Evolutionary conservation across 805 yeast species (phyloP).

Genomic region (Yamadazyma olivae): DNA sequence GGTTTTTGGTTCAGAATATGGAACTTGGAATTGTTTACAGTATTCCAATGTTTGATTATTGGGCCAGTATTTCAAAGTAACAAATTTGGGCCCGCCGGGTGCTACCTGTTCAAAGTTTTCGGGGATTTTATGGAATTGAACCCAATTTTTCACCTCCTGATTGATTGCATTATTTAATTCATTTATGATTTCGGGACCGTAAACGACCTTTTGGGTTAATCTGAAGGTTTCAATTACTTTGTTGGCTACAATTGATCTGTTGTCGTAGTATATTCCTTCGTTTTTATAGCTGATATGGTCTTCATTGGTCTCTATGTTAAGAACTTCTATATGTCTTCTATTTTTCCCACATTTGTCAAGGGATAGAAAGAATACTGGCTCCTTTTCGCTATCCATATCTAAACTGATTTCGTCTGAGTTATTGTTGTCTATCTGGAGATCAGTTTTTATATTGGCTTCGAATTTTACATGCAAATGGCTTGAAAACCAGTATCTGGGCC

Average conservation of each 20-base stretch:
- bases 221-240: constrained; percentile 26
- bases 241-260: constrained; percentile 32
- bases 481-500: constrained; percentile 78
- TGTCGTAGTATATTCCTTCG: constrained; percentile 22
- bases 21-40: constrained; percentile 21
- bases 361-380: constrained; percentile 59
- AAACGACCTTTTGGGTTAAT: neutral
- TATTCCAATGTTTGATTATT: constrained; percentile 36
- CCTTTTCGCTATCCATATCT: constrained; percentile 16
- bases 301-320: constrained; percentile 33
- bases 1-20: neutral
- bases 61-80: constrained; percentile 27
- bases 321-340: constrained; percentile 53
- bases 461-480: constrained; percentile 85
- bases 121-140: constrained; percentile 13
- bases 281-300: constrained; percentile 9
- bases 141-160: neutral
- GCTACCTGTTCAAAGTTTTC: constrained; percentile 24
- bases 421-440: constrained; percentile 21
- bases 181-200: neutral
- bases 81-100: constrained; percentile 15
- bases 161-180: neutral
- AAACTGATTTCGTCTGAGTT: constrained; percentile 18
- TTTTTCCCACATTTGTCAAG: constrained; percentile 80
- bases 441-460: constrained; percentile 46